Evolutionary conservation across 805 yeast species (phyloP).

Genomic region (Yamadazyma insecticola): DNA sequence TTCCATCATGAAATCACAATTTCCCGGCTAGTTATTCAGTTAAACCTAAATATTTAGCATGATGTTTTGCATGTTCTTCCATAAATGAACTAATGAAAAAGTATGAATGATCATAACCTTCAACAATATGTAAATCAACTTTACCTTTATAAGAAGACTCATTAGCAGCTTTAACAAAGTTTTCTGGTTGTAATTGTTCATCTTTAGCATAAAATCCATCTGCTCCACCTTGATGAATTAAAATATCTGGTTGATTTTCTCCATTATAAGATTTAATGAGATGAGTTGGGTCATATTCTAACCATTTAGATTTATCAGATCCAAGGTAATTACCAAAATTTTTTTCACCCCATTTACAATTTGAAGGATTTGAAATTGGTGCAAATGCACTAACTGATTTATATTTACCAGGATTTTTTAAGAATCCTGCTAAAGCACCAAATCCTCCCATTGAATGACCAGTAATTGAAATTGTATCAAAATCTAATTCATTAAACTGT

Average conservation of each 20-base stretch:
- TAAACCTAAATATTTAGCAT: constrained; percentile 59
- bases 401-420: constrained; percentile 68
- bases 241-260: constrained; percentile 50
- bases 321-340: constrained; percentile 80
- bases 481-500: constrained; percentile 50
- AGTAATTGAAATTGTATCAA: constrained; percentile 64
- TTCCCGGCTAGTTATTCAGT: constrained; percentile 1
- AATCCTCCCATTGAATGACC: constrained; percentile 99
- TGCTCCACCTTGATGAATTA: constrained; percentile 77
- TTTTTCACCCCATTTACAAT: constrained; percentile 85
- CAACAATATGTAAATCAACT: constrained; percentile 58
- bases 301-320: constrained; percentile 56
- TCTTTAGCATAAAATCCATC: constrained; percentile 67
- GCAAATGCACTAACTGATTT: constrained; percentile 85
- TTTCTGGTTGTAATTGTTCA: constrained; percentile 71
- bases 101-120: constrained; percentile 89
- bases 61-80: constrained; percentile 79
- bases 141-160: constrained; percentile 56
- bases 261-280: constrained; percentile 56
- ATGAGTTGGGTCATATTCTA: constrained; percentile 77
- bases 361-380: constrained; percentile 78
- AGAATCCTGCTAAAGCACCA: constrained; percentile 72
- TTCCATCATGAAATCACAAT: no score
- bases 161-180: constrained; percentile 56
- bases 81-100: constrained; percentile 78